Base-by-base conservation (phyloP, 2,329 filamentous ascomycete species). In the Malbranchea zuffiana region DNA sequence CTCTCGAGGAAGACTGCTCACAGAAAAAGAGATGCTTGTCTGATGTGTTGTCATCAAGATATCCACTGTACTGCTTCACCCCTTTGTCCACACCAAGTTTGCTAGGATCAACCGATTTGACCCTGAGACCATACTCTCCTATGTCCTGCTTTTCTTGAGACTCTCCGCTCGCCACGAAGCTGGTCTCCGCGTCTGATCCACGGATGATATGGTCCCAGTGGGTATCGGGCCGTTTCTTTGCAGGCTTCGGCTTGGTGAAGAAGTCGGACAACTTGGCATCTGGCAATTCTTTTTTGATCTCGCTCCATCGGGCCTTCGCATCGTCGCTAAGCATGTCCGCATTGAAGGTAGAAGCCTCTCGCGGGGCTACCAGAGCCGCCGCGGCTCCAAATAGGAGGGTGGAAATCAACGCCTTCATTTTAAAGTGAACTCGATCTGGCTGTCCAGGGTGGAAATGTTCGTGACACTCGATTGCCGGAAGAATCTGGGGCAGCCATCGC, bases 21-120 rank as follows among this genome's bases (percentile, higher is more conserved):
- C 88, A 98, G 68, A 96, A 98, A 62, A 98, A 98, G 43, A 98
- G 68, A 63, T 98, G 90, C 77, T 96, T 96, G 63, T 96, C 90
- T 48, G 88, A 80, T 57, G 90, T 84, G 43, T 96, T 82, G 52
- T 98, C 86, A 60, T 98, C 90, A 27, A 98, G 78, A 64, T 98
- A 98, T 44, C 90, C 90, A 54, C 83, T 93, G 74, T 93, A 96
- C 64, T 98, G 90, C 77, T 94, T 96, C 55, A 96, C 87, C 47
- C 65, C 50, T 37, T 70, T 82, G 61, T 98, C 90, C 56, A 96
- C 75, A 40, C 82, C 82, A 42, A 98, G 79, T 49, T 74, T 72
- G 44, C 73, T 73, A 34, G 90, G 88, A 58, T 96, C 84, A 50
- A 94, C 84, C 60, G 80, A 78, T 78, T 94, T 95, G 49, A 84